Base-by-base conservation (phyloP, 2,329 filamentous ascomycete species). In the Diaporthe batatas region DNA sequence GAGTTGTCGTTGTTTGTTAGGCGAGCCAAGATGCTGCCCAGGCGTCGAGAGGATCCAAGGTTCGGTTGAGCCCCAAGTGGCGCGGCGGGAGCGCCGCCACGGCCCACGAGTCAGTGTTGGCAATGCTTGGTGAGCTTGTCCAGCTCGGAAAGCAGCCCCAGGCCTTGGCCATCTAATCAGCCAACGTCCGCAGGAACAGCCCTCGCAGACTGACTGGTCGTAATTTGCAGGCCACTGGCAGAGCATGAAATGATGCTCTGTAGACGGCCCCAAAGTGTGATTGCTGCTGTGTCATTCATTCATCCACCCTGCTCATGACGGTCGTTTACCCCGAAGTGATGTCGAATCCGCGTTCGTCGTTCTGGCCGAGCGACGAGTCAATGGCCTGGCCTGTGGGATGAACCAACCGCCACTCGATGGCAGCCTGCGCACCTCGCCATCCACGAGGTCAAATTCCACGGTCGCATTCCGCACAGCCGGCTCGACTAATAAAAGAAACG, bases 101-200 rank as follows among this genome's bases (percentile, higher is more conserved):
- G n/a, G n/a, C n/a, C n/a, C n/a, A n/a, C n/a, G n/a, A 65, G 59
- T 65, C 59, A 65, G 44, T 65, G 42, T 44, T 65, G 59, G 59
- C 59, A 65, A 51, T 65, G 59, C 59, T 65, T 65, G 59, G 59
- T 65, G 59, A 65, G 57, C 42, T 51, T 64, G 59, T n/a, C 7
- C 12, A n/a, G 16, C 23, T 32, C 4, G 36, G 32, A 2, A 16
- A 12, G 55, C 55, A 47, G 39, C 59, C 49, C n/a, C 21, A 25
- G 34, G 16, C 8, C 34, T 51, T 47, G 59, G 42, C 42, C 25
- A 21, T n/a, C n/a, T n/a, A 29, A 3, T 29, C 29, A 29, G 29
- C 12, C 36, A 39, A 18, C n/a, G 34, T 25, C 14, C 57, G 23
- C 21, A 58, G 55, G 11, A 34, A 21, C n/a, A n/a, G n/a, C n/a